Percentiles rank a stretch among this genome's conserved stretches.
Conservation (phyloP, 129 eudicot genomes). For the Chrysanthemum makinoi region DNA sequence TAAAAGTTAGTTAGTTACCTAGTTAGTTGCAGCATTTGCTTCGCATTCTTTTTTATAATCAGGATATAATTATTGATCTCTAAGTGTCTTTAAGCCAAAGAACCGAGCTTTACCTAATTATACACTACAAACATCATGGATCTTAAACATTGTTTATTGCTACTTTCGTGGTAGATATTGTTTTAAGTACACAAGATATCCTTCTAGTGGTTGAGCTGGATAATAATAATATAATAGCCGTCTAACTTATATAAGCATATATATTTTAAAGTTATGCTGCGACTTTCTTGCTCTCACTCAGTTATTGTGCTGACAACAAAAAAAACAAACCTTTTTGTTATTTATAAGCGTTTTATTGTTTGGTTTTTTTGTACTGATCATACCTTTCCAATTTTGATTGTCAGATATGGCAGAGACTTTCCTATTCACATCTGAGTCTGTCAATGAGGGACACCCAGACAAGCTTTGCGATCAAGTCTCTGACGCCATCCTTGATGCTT, state of each 20-base stretch:
- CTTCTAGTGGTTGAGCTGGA: too few relatives aligned
- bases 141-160: too few relatives aligned
- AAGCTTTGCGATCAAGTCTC: constrained; percentile 50
- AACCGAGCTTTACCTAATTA: not conserved
- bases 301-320: not conserved
- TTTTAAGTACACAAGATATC: too few relatives aligned
- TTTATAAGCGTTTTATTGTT: not conserved
- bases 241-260: not conserved
- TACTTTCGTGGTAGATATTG: too few relatives aligned
- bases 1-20: too few relatives aligned
- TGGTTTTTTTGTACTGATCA: not conserved
- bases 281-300: not conserved
- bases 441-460: constrained; percentile 49
- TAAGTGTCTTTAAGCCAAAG: not conserved
- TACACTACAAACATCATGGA: too few relatives aligned
- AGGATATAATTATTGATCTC: not conserved
- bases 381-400: constrained; percentile 5
- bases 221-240: too few relatives aligned
- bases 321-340: too few relatives aligned
- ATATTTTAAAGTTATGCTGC: not conserved
- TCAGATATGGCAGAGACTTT: constrained; percentile 46
- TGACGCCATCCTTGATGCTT: constrained; percentile 47
- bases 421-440: constrained; percentile 46
- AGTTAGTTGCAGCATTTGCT: too few relatives aligned
- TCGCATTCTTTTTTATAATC: too few relatives aligned